Evolutionary conservation across 495 filamentous ascomycete species (phyloP).

Genomic region (Evernia prunastri): DNA sequence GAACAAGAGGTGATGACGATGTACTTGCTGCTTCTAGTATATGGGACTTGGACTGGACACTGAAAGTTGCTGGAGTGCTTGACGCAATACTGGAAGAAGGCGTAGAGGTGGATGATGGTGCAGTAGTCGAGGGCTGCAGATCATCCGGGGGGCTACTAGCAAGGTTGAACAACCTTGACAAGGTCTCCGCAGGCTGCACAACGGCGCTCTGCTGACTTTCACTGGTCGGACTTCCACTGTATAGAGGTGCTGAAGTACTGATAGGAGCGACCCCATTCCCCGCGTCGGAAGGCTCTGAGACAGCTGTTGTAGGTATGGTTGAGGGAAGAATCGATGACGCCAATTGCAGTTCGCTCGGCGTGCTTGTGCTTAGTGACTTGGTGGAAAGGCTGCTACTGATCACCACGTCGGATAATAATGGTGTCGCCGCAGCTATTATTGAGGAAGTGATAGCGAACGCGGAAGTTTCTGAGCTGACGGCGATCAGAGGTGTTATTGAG

Average conservation of each 20-base stretch:
- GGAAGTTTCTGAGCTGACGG: not conserved
- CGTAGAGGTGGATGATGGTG: not conserved
- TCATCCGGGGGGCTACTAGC: not conserved
- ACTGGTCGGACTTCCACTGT: not conserved
- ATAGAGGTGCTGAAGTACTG: not conserved
- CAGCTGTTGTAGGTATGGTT: not conserved
- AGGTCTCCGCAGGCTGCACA: slow-evolving; percentile 1
- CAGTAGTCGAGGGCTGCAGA: not conserved
- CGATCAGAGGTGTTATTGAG: not conserved
- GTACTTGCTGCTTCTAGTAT: not conserved
- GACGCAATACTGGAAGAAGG: not conserved
- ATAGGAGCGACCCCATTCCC: not conserved
- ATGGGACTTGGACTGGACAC: not conserved
- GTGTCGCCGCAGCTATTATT: not conserved
- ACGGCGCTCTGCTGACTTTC: not conserved
- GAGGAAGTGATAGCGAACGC: not conserved
- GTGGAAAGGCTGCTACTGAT: not conserved
- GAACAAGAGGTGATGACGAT: not conserved
- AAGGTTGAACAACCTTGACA: not conserved
- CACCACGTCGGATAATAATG: too few species aligned
- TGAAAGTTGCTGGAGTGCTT: not conserved
- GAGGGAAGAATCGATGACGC: not conserved
- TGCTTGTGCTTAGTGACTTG: not conserved
- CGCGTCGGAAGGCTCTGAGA: not conserved
- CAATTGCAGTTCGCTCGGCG: not conserved